Evolutionary conservation across 108 stramenopile genomes (phyloP).

Genomic region (Pseudonitzschia multiseries): DNA sequence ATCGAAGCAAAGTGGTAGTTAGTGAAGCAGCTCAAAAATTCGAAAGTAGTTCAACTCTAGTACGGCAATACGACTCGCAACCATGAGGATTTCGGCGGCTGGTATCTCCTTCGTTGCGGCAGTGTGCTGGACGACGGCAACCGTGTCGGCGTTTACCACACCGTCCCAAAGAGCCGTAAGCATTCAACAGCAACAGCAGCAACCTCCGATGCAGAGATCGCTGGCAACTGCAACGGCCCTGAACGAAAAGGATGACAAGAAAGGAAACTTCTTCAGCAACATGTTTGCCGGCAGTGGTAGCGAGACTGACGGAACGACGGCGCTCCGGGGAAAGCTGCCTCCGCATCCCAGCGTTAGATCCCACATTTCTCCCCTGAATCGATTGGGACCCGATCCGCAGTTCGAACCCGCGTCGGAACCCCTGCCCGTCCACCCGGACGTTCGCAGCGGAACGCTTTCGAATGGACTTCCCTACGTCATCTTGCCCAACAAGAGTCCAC

Average conservation of each 20-base stretch:
- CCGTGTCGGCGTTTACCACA: constrained; percentile 8
- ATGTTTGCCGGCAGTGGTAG: constrained; percentile 27
- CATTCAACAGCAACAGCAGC: neutral
- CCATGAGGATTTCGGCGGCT: constrained; percentile 13
- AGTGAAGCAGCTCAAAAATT: neutral
- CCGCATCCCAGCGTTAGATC: constrained; percentile 74
- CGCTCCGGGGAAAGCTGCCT: constrained; percentile 44
- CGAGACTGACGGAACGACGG: constrained; percentile 11
- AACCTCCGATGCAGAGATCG: neutral
- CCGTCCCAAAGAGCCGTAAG: neutral
- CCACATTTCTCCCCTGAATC: constrained; percentile 88
- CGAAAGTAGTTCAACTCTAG: neutral
- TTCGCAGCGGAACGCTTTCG: constrained; percentile 67
- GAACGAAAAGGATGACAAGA: constrained; percentile 13
- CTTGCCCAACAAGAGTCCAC: constrained; percentile 91
- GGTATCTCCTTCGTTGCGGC: constrained; percentile 11
- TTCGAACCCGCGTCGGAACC: constrained; percentile 31
- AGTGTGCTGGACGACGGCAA: neutral
- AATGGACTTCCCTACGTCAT: constrained; percentile 94
- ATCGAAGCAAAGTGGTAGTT: neutral
- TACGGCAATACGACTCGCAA: neutral
- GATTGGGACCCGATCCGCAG: constrained; percentile 52
- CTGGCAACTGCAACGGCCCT: constrained; percentile 1
- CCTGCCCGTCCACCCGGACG: constrained; percentile 79
- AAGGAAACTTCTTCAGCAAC: constrained; percentile 41